Evolutionary conservation across 306 rosid genomes (phyloP).

Genomic region (Lotus japonicus): DNA sequence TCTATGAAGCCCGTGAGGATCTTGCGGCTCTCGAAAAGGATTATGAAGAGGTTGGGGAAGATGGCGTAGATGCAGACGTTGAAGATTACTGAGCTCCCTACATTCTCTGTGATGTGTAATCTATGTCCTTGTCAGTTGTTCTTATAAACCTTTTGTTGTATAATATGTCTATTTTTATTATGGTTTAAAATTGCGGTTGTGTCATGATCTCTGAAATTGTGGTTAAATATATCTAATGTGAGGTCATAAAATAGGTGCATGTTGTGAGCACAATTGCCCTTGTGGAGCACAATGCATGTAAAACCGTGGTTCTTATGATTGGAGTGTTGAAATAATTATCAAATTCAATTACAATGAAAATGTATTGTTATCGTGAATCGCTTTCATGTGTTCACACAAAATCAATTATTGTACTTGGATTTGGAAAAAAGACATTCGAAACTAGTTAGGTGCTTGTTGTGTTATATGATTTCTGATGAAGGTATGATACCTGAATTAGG

Average conservation of each 20-base stretch:
- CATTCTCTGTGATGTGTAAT: too few species aligned
- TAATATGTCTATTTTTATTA: not conserved
- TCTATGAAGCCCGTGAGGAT: slow-evolving; percentile 76
- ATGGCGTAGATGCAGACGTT: slow-evolving; percentile 31
- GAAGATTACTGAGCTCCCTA: slow-evolving; percentile 32
- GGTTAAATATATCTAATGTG: too few species aligned
- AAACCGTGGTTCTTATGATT: too few species aligned
- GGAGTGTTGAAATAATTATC: not conserved
- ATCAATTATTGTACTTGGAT: not conserved
- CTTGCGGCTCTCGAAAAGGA: slow-evolving; percentile 80
- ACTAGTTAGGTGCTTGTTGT: too few species aligned
- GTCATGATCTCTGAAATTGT: too few species aligned
- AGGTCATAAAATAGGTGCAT: too few species aligned
- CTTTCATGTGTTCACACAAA: not conserved
- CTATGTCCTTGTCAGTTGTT: not conserved
- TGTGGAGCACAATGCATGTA: too few species aligned
- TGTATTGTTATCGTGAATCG: not conserved
- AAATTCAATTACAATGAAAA: not conserved
- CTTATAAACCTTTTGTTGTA: not conserved
- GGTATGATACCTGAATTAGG: too few species aligned
- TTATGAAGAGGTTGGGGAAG: slow-evolving; percentile 70
- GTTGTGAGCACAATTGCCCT: too few species aligned
- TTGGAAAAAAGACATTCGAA: too few species aligned
- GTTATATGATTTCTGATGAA: too few species aligned
- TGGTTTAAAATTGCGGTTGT: not conserved